Evolutionary conservation across 2,329 filamentous ascomycete genomes (phyloP).

Genomic region (Oidium heveae): DNA sequence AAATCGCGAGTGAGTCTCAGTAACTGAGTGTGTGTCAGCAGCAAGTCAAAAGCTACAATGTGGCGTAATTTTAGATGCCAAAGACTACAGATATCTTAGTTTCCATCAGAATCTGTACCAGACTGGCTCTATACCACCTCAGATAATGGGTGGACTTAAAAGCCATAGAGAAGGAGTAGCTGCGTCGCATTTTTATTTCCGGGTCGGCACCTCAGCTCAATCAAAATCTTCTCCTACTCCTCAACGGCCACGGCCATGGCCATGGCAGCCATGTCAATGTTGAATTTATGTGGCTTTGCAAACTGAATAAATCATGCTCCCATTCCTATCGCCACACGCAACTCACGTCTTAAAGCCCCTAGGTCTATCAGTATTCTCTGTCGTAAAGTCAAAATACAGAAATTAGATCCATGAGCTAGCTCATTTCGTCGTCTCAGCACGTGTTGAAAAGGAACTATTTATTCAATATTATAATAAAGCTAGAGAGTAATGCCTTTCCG

Average conservation of each 20-base stretch:
- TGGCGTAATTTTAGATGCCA: no score
- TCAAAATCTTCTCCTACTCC: not conserved
- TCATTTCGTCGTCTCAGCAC: no score
- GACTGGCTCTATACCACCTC: not conserved
- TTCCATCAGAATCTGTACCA: not conserved
- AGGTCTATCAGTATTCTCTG: no score
- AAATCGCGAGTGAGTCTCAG: no score
- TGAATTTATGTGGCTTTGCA: not conserved
- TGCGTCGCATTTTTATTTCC: not conserved
- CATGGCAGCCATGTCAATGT: no score
- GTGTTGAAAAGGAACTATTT: no score
- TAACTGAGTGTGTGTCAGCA: no score
- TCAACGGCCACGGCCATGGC: not conserved
- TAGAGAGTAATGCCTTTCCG: no score
- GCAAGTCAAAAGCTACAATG: no score
- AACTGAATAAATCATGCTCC: not conserved
- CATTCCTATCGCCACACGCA: not conserved
- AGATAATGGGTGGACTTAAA: slow-evolving; percentile 1
- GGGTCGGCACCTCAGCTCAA: not conserved
- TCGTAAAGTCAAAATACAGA: no score
- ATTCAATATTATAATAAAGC: no score
- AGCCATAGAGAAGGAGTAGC: not conserved
- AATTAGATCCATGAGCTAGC: no score
- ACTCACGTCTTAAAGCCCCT: not conserved
- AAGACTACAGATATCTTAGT: not conserved